phyloP scores from a whole-genome alignment of 805 yeast species.

The Candida orba region DNA sequence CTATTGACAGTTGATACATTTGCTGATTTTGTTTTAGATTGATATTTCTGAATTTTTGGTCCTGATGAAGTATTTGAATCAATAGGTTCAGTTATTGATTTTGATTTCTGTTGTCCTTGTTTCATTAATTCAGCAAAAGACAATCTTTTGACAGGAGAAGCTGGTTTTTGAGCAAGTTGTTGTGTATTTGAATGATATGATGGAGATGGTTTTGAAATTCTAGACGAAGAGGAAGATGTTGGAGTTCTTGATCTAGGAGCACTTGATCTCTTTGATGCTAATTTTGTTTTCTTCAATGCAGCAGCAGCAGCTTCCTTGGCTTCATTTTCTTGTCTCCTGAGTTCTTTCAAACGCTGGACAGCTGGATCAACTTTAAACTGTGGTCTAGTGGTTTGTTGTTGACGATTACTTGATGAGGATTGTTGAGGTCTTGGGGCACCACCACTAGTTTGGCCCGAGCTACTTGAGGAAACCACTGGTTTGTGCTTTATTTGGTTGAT shows the following conservation, averaged over 20 bases:
- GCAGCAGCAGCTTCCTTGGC: conserved; percentile 24
- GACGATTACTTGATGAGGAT: neutral
- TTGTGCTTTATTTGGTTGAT: conserved; percentile 1
- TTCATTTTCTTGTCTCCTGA: conserved; percentile 49
- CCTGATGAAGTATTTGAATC: conserved; percentile 7
- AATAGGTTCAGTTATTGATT: conserved; percentile 10
- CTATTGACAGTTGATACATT: neutral
- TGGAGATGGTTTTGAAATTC: neutral
- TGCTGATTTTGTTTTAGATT: conserved; percentile 9
- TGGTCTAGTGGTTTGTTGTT: neutral
- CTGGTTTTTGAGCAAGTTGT: conserved; percentile 5
- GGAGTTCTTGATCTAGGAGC: neutral
- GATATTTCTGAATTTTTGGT: neutral
- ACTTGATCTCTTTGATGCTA: neutral
- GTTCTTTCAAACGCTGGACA: conserved; percentile 60
- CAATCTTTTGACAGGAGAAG: conserved; percentile 34
- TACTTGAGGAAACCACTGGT: too few species aligned
- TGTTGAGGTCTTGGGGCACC: neutral
- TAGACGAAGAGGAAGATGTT: neutral
- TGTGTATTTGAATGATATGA: neutral
- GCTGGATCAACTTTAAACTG: conserved; percentile 53
- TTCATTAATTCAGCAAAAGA: conserved; percentile 52
- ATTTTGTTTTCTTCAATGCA: conserved; percentile 24
- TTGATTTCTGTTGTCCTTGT: conserved; percentile 39
- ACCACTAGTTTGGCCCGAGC: neutral